Evolutionary conservation across 2,329 filamentous ascomycete species (phyloP), one percentile per base, ranked within the genome.

Genomic region (Nakataea oryzae): DNA sequence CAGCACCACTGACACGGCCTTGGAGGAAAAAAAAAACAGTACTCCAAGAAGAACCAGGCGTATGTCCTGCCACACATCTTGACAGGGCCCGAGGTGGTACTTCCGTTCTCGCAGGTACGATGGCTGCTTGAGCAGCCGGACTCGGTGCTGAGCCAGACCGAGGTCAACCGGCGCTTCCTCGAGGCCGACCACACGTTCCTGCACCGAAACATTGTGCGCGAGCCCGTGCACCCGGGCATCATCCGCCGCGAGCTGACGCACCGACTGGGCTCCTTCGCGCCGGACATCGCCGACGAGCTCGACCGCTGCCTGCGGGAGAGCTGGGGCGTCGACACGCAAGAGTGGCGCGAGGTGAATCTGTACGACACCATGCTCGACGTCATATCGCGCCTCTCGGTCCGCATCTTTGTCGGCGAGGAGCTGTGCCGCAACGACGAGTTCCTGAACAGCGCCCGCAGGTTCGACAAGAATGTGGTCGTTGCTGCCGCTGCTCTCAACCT

Each of bases 51-150:
- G 8, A 63, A 66, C 58, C 63, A 66, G 56, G 63, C 66, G 13
- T 73, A 72, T 55, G 69, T 74, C 17, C 64, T 74, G 6, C 70
- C 72, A 3, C 70, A 73, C 61, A 69, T 68, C 58, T 67, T 74
- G 64, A 73, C 70, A 27, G 71, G 72, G 3, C 70, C 69, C 6
- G 71, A 74, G 62, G 70, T 73, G 32, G 66, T 74, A n/a, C 66
- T 73, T 13, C 72, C 72, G 1, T 65, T 64, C 2, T 70, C 69
- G 1, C 67, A 72, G 59, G 64, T 69, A 26, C 61, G 63, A 21
- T 74, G 72, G 72, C 68, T 74, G 17, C 61, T 72, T 21, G 69
- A 68, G 24, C 71, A 74, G 60, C 69, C 71, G 8, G 70, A 73
- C 57, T 65, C 66, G 24, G 66, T 72, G 17, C 66, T 74, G 24